Evolutionary conservation across 1,139 yeast genomes (phyloP), one percentile per base, ranked within the genome.

Genomic region (Suhomyces yuchorum): DNA sequence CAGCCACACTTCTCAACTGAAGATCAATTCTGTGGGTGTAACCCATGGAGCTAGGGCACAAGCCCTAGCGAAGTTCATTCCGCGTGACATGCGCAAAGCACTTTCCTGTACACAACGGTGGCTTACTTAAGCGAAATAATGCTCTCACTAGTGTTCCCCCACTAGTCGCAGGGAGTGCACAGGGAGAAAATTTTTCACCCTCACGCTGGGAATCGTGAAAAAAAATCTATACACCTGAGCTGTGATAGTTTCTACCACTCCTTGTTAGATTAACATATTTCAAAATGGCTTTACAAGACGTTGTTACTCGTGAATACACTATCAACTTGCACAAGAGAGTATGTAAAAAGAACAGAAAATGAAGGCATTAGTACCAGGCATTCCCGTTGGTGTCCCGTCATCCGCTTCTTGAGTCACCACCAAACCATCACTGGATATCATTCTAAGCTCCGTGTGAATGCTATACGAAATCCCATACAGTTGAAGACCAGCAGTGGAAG

Each of bases 281-380:
- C 63, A 82, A 81, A 81, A 87, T 90, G 84, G 97, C 97, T 80
- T 83, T 90, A 78, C 90, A 90, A 83, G 98, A 93, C 93, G 97
- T 91, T 80, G 97, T 95, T 80, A 89, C 99, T 77, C 96, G 99
- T 81, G 99, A 95, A 84, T 95, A 95, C 91, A 95, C 99, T 85
- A 92, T 95, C 81, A 93, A 95, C 92, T 82, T 93, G 80, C 96
- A 91, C 96, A 93, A 91, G 82, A 91, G 98, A 83, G 96, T 89
- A 85, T 78, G 95, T 87, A 55, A 41, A 23, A 30, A 12, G 32
- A 37, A 8, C 23, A 14, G n/a, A 22, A 17, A 22, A 22, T n/a
- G 28, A 23, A 37, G 19, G 26, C 39, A 22, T 30, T n/a, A 14
- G 20, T 15, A 37, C 17, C 39, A 24, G 39, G 30, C 39, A 22